Evolutionary conservation across 306 rosid species (phyloP).

Genomic region (Fragaria vesca): DNA sequence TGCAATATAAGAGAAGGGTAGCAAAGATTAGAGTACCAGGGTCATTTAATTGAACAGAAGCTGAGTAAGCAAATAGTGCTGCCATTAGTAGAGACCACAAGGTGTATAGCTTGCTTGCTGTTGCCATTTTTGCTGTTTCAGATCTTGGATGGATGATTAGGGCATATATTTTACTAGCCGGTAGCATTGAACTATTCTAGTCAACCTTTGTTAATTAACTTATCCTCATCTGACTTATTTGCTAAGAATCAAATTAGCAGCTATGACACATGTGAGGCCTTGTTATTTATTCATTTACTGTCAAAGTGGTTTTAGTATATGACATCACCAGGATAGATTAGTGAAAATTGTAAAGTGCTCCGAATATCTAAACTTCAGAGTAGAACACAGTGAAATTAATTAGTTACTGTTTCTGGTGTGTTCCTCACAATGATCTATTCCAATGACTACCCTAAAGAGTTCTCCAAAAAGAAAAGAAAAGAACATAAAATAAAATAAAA

Average conservation of each 20-base stretch:
- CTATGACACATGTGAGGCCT: background rate
- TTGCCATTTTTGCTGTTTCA: slow-evolving; percentile 40
- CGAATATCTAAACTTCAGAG: background rate
- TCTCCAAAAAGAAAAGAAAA: too few relatives aligned
- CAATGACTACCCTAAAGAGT: background rate
- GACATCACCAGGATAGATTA: background rate
- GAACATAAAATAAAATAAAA: too few relatives aligned
- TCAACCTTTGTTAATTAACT: slow-evolving; percentile 24
- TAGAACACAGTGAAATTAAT: background rate
- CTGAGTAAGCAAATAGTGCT: slow-evolving; percentile 64
- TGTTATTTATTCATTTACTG: background rate
- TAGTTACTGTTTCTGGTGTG: background rate
- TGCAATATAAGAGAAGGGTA: background rate
- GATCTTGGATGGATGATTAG: slow-evolving; percentile 9
- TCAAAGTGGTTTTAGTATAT: background rate
- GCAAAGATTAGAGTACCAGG: slow-evolving; percentile 34
- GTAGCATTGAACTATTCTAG: slow-evolving; percentile 4
- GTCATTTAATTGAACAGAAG: slow-evolving; percentile 63
- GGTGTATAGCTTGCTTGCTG: slow-evolving; percentile 28
- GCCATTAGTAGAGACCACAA: slow-evolving; percentile 53
- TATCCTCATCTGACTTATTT: background rate
- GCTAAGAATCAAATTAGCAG: background rate
- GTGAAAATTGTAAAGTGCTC: background rate
- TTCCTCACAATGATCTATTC: background rate
- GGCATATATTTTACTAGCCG: background rate